These are phyloP conservation scores for Blepharisma japonicum DNA, from an alignment of 73 alveolate species.

Conservation along the genomic window DNA sequence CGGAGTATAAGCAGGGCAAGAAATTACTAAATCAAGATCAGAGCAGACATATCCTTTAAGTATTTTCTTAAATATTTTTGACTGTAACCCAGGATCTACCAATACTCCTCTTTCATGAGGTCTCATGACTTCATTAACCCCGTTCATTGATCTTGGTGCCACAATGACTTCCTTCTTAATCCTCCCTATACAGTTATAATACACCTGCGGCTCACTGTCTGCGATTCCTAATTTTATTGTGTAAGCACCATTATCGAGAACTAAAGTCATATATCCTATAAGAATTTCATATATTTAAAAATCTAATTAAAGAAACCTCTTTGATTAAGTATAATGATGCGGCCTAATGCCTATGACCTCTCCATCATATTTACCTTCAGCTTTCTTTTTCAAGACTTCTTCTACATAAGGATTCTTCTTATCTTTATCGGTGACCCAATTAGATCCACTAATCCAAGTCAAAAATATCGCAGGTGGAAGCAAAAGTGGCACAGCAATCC, in stretches of 20 bases:
- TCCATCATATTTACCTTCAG: slow-evolving; percentile 20
- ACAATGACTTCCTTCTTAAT: slow-evolving; percentile 1
- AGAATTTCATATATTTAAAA: no score
- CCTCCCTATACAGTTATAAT: slow-evolving; percentile 23
- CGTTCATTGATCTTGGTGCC: background rate
- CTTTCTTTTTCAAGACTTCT: background rate
- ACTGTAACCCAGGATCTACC: slow-evolving; percentile 31
- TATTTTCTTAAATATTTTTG: background rate
- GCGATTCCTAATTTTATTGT: slow-evolving; percentile 2
- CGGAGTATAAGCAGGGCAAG: slow-evolving; percentile 24
- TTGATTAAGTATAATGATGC: background rate
- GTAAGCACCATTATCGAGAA: slow-evolving; percentile 30
- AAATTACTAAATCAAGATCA: background rate
- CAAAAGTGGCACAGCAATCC: background rate
- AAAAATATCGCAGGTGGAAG: background rate
- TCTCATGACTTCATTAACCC: background rate
- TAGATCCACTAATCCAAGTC: background rate
- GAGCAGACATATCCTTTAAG: background rate
- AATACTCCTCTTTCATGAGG: slow-evolving; percentile 32
- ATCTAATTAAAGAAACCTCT: no score
- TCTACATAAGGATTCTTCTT: no score
- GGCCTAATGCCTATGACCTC: slow-evolving; percentile 20
- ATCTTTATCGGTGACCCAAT: no score
- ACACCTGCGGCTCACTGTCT: background rate
- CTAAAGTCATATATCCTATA: background rate